These are phyloP conservation scores for Termitomyces sp. DNA, from an alignment of 768 basidiomycete genomes.

Conservation along the genomic window DNA sequence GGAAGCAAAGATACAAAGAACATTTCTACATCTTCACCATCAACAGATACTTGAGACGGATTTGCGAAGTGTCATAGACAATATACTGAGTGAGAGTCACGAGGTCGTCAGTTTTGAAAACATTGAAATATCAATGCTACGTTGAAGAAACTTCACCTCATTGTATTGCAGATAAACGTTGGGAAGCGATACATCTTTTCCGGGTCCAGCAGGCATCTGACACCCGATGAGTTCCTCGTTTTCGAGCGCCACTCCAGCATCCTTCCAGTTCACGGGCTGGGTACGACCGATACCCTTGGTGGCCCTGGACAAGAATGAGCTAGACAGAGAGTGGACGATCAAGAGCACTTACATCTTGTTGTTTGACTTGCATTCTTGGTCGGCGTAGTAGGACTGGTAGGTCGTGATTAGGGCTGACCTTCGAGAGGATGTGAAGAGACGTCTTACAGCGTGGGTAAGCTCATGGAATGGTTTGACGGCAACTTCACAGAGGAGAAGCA, in stretches of 20 bases:
- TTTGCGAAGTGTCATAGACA: slow-evolving; percentile 57
- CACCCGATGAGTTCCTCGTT: slow-evolving; percentile 52
- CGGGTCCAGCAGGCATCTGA: slow-evolving; percentile 58
- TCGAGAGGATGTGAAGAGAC: background rate
- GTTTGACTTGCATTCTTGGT: slow-evolving; percentile 40
- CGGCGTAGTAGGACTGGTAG: slow-evolving; percentile 47
- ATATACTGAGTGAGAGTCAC: slow-evolving; percentile 49
- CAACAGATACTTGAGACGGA: slow-evolving; percentile 54
- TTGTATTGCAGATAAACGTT: slow-evolving; percentile 48
- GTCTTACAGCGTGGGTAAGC: slow-evolving; percentile 35
- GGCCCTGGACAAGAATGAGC: slow-evolving; percentile 30
- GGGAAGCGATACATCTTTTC: slow-evolving; percentile 28
- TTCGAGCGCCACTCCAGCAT: slow-evolving; percentile 49
- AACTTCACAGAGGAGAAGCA: slow-evolving; percentile 63
- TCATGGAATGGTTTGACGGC: slow-evolving; percentile 58
- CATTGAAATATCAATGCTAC: background rate
- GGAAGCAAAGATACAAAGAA: background rate
- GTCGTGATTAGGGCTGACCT: background rate
- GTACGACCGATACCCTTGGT: slow-evolving; percentile 55
- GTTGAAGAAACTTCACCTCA: slow-evolving; percentile 39
- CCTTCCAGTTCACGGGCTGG: slow-evolving; percentile 57
- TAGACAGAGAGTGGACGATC: background rate
- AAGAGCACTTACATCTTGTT: slow-evolving; percentile 33
- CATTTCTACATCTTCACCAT: slow-evolving; percentile 48
- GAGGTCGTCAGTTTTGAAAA: background rate